Percentiles rank a stretch among this genome's conserved stretches.
Evolutionary conservation across 352 stramenopile species (phyloP).

Genomic region (Pythium inflatum): DNA sequence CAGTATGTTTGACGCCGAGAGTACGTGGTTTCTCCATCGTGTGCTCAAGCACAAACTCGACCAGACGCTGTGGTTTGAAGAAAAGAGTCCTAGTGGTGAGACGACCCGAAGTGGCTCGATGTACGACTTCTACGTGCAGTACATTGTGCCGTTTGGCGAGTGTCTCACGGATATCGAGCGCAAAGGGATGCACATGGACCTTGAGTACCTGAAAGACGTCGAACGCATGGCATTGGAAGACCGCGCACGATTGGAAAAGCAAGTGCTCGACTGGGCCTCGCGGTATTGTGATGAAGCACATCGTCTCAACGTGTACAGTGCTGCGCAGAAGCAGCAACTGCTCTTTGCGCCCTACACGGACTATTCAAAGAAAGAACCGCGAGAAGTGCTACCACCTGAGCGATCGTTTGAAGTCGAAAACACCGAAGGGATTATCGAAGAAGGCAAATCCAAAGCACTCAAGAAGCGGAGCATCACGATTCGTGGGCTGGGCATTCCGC

Average conservation of each 20-base stretch:
- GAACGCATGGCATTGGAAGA: constrained; percentile 92
- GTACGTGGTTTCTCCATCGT: constrained; percentile 95
- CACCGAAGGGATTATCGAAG: constrained; percentile 71
- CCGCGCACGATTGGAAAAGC: constrained; percentile 69
- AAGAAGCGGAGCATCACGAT: constrained; percentile 87
- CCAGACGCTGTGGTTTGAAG: constrained; percentile 88
- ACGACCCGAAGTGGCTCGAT: constrained; percentile 63
- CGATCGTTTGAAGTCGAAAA: constrained; percentile 84
- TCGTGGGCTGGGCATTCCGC: constrained; percentile 90
- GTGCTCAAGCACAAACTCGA: constrained; percentile 90
- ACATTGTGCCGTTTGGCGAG: constrained; percentile 98
- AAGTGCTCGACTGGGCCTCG: constrained; percentile 92
- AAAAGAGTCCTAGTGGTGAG: constrained; percentile 27
- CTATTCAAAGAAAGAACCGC: constrained; percentile 65
- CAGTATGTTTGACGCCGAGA: constrained; percentile 96
- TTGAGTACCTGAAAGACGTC: constrained; percentile 91
- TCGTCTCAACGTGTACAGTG: constrained; percentile 95
- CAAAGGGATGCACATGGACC: constrained; percentile 90
- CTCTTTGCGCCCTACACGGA: constrained; percentile 94
- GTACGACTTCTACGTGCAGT: constrained; percentile 97
- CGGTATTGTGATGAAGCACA: constrained; percentile 93
- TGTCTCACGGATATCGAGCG: constrained; percentile 99
- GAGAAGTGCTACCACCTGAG: constrained; percentile 68
- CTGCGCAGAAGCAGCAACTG: constrained; percentile 94
- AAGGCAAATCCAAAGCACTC: constrained; percentile 65